These are phyloP conservation scores for Cutaneotrichosporon arboriforme DNA, from an alignment of 1,284 basidiomycete genomes.

Conservation along the genomic window DNA sequence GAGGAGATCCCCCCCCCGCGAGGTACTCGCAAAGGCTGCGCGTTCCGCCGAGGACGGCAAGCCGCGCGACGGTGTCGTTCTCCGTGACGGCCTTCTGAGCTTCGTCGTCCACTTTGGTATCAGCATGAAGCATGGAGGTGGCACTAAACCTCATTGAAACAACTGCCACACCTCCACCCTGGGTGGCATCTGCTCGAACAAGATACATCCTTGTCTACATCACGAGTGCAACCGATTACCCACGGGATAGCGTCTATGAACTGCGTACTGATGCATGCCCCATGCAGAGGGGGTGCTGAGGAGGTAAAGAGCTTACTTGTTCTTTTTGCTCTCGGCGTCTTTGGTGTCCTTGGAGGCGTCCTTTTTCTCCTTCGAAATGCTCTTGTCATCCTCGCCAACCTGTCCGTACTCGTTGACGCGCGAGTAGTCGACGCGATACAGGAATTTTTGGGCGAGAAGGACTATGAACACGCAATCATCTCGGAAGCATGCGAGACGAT, in stretches of 20 bases:
- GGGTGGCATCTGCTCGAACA: no score
- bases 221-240: no score
- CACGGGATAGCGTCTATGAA: no score
- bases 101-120: constrained; percentile 79
- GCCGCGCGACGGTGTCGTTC: constrained; percentile 69
- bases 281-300: no score
- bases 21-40: constrained; percentile 62
- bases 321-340: constrained; percentile 31
- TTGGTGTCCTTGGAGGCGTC: constrained; percentile 24
- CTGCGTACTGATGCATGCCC: no score
- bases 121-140: no score
- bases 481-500: constrained; percentile 58
- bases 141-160: no score
- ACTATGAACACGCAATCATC: constrained; percentile 77
- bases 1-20: constrained; percentile 76
- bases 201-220: no score
- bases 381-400: constrained; percentile 51
- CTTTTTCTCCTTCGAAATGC: constrained; percentile 51
- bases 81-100: constrained; percentile 78
- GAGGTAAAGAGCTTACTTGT: constrained; percentile 24
- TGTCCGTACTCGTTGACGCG: constrained; percentile 95
- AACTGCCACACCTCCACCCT: no score
- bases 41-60: constrained; percentile 53
- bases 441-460: constrained; percentile 66
- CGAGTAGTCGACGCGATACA: constrained; percentile 89